Percentiles rank a stretch among this genome's conserved stretches.
Conservation (phyloP, 805 yeast genomes). For the Pichia insulana region DNA sequence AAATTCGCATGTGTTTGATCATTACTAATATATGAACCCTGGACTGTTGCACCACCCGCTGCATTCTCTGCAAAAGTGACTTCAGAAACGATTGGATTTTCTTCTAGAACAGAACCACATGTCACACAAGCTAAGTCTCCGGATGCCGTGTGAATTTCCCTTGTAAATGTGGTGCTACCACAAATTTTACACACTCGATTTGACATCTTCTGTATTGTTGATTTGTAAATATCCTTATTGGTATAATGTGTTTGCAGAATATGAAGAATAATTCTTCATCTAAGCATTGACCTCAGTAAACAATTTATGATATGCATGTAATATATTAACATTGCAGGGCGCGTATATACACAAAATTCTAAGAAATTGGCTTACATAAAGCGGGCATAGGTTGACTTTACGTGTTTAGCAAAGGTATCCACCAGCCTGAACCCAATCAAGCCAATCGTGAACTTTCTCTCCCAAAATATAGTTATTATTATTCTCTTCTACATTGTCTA, state of each 20-base stretch:
- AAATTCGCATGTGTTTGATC: slow-evolving; percentile 72
- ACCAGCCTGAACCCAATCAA: slow-evolving; percentile 3
- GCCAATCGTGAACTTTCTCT: slow-evolving; percentile 21
- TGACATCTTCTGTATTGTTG: background rate
- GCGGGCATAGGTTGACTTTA: no score
- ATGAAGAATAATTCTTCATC: no score
- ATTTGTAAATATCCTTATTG: no score
- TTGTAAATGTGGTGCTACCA: slow-evolving; percentile 43
- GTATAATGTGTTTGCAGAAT: no score
- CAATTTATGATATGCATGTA: background rate
- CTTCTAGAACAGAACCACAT: slow-evolving; percentile 87
- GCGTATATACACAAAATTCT: no score
- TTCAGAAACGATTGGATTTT: slow-evolving; percentile 90
- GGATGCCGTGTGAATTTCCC: slow-evolving; percentile 50
- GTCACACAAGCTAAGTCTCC: slow-evolving; percentile 70
- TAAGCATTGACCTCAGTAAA: no score
- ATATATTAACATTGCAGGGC: no score
- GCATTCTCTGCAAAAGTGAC: slow-evolving; percentile 90
- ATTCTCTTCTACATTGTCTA: slow-evolving; percentile 13
- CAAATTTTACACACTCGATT: slow-evolving; percentile 30
- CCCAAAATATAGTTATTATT: slow-evolving; percentile 16
- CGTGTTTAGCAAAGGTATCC: slow-evolving; percentile 4
- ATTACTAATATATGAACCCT: slow-evolving; percentile 86
- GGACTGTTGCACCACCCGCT: slow-evolving; percentile 91
- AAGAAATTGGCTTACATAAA: no score